Base-by-base conservation (phyloP, 192 early-diverging fungal species). In the Entophlyctis helioformis region DNA sequence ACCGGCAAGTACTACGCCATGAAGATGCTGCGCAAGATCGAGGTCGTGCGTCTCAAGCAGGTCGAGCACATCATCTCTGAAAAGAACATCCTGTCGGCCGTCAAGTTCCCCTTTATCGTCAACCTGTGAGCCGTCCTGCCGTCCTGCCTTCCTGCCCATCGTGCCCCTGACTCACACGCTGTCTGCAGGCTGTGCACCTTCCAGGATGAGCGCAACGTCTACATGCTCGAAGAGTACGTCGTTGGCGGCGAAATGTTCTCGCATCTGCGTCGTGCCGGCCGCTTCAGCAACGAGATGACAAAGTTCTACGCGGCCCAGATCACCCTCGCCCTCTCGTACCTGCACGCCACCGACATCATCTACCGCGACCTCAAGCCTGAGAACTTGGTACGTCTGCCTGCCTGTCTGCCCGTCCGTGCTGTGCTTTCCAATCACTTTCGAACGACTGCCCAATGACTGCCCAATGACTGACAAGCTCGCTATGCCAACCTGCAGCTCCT, bases 331-430 rank as follows among this genome's bases (percentile, higher is more conserved):
- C 82, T 97, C 26, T 87, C 91, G 60, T 95, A 93, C 56, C 64
- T 97, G 42, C 94, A 97, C 66, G 70, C 70, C 46, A 72, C 83
- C 45, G 83, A 97, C 60, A 93, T 97, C 46, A 94, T 97, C 61
- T 95, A 95, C 64, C 80, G 94, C 40, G 94, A 97, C 69, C 64
- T 95, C 36, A 97, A 97, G 64, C 94, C 94, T 3, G 94, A 97
- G 39, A 71, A 71, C 29, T 39, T 75, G 52, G 62, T 70, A 53
- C 19, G 54, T 42, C 3, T 15, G 11, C 6, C 22, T 27, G 18
- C 22, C 4, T 36, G 37, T 29, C 19, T 4, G 5, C n/a, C n/a
- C n/a, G n/a, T n/a, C n/a, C n/a, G n/a, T n/a, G n/a, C n/a, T n/a
- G n/a, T n/a, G n/a, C n/a, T n/a, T n/a, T n/a, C n/a, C n/a, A n/a